A percentile compares a stretch with the other conserved stretches of the same genome.
Evolutionary conservation across 1,284 basidiomycete genomes (phyloP).

Genomic region (Sporisorium scitamineum): DNA sequence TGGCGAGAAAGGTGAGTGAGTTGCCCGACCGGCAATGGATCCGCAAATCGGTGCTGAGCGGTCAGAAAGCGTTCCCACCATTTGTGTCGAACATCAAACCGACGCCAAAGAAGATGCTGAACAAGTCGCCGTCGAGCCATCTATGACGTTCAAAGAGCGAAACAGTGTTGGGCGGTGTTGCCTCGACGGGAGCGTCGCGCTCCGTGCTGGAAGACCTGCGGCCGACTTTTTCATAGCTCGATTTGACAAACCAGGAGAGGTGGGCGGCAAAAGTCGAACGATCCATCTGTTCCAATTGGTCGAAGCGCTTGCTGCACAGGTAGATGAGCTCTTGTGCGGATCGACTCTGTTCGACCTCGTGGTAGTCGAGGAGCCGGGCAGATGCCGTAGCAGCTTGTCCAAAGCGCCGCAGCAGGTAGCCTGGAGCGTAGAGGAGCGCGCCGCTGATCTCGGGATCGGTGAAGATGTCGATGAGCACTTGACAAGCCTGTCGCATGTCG

Average conservation of each 20-base stretch:
- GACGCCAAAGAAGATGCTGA: constrained; percentile 44
- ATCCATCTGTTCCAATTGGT: constrained; percentile 23
- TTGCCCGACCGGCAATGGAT: background rate
- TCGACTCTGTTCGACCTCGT: constrained; percentile 29
- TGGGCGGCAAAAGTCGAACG: constrained; percentile 17
- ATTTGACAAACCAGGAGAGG: constrained; percentile 30
- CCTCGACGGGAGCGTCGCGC: constrained; percentile 13
- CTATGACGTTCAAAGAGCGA: constrained; percentile 14
- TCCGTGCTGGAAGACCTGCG: constrained; percentile 14
- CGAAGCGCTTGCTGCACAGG: constrained; percentile 41
- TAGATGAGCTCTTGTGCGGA: constrained; percentile 42
- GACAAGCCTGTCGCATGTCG: constrained; percentile 38
- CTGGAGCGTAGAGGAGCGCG: constrained; percentile 42
- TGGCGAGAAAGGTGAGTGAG: background rate
- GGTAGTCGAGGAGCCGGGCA: constrained; percentile 28
- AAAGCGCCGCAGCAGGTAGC: constrained; percentile 39
- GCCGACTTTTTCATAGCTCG: constrained; percentile 34
- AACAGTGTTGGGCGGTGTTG: constrained; percentile 12
- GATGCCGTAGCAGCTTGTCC: constrained; percentile 25
- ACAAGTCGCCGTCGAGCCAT: constrained; percentile 31
- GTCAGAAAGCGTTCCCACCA: background rate
- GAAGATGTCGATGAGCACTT: constrained; percentile 47
- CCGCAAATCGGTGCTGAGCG: background rate
- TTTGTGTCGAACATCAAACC: constrained; percentile 14
- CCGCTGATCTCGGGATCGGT: constrained; percentile 46